Evolutionary conservation across 225 moss, liverwort and hornwort genomes (phyloP).

Genomic region (Antitrichia curtipendula): DNA sequence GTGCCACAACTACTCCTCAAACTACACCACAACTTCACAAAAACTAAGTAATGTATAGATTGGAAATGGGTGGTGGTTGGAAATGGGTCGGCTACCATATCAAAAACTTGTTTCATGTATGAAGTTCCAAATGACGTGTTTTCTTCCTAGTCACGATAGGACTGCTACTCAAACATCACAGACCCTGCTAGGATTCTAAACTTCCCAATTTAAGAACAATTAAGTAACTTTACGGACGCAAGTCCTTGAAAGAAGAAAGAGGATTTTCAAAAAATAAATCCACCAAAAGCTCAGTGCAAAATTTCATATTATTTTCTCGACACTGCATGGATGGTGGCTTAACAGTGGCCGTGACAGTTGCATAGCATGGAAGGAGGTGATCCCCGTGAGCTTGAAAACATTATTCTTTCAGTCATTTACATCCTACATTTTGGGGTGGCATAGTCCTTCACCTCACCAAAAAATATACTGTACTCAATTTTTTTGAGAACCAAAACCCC

Average conservation of each 20-base stretch:
- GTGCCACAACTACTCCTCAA: no score
- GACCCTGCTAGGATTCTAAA: background rate
- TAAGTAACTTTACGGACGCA: background rate
- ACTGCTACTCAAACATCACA: background rate
- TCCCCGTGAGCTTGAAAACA: background rate
- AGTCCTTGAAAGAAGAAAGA: background rate
- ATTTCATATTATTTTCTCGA: background rate
- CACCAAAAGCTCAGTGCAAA: background rate
- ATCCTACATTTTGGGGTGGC: background rate
- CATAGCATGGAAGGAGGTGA: background rate
- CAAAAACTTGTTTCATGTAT: no score
- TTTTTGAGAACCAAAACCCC: constrained; percentile 21
- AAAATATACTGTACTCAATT: background rate
- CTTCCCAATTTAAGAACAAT: background rate
- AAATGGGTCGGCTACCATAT: no score
- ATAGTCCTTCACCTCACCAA: background rate
- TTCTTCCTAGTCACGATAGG: background rate
- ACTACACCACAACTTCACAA: no score
- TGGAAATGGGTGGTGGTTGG: no score
- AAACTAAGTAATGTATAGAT: no score
- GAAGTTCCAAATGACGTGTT: background rate
- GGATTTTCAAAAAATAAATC: no score
- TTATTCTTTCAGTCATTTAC: background rate
- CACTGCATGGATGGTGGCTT: background rate
- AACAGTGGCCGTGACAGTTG: background rate